Base-by-base conservation (phyloP, 768 basidiomycete species). In the Multifurca ochricompacta region DNA sequence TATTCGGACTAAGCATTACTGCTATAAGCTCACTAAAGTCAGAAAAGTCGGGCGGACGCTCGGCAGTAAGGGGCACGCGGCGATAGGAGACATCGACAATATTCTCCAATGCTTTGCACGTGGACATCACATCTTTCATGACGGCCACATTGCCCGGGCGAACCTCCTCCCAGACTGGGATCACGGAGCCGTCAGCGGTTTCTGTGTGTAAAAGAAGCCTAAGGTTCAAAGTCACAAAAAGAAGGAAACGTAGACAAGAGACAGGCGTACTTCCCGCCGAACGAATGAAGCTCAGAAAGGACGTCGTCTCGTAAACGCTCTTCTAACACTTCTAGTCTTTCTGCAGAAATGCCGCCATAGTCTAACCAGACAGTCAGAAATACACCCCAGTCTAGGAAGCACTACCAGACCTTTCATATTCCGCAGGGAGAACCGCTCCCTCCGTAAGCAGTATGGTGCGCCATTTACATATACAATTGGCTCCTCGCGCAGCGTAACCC, bases 131-230 rank as follows among this genome's bases (percentile, higher is more conserved):
- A 47, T 96, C 91, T 65, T 88, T 87, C 37, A 96, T 74, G 1
- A 91, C 88, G 28, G 81, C 79, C 13, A 98, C 85, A 60, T 90
- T 76, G 8, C 76, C 71, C 31, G 75, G 68, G 36, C 77, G 77
- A 3, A 89, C 91, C 59, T 91, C 88, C 67, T 98, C 95, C 95
- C 95, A 99, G 1, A 96, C 75, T 0, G 96, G 94, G 5, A 93
- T 79, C 6, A 99, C 87, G 5, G 87, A 78, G 5, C 95, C 93
- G 59, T 93, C 90, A 0, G 79, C 62, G 0, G 85, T 83, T 71
- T 99, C 96, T 1, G 90, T 87, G 63, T 98, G 95, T 23, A 99
- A 75, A 1, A 99, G 74, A 0, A 98, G 69, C 44, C 90, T 91
- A 58, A 56, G 25, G 25, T 23, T 27, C 18, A 28, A 1, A 36